These are phyloP conservation scores for Yamadazyma kanchanaburiensis DNA, from an alignment of 1,139 yeast genomes.

Conservation along the genomic window DNA sequence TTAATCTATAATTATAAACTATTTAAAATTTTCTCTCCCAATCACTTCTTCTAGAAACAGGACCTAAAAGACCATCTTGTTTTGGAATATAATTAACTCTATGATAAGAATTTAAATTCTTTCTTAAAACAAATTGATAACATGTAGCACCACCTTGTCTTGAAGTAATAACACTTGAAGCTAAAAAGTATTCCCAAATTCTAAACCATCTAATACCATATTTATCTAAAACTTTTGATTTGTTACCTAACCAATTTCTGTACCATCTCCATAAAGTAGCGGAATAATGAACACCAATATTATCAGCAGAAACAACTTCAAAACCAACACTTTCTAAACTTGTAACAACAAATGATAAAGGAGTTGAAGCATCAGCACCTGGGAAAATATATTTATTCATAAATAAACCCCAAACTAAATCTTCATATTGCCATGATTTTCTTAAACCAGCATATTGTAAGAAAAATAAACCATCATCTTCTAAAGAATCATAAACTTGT, in stretches of 20 bases:
- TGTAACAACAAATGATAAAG: constrained; percentile 77
- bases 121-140: constrained; percentile 87
- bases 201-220: constrained; percentile 90
- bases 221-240: constrained; percentile 70
- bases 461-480: constrained; percentile 86
- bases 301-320: constrained; percentile 81
- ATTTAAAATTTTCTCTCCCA: no score
- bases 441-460: constrained; percentile 90
- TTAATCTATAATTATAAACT: no score
- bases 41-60: constrained; percentile 47
- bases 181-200: constrained; percentile 90
- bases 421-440: constrained; percentile 94
- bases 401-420: constrained; percentile 89
- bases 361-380: constrained; percentile 96
- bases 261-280: constrained; percentile 95
- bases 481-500: constrained; percentile 83
- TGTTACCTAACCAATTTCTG: constrained; percentile 89
- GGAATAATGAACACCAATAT: constrained; percentile 90
- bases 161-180: constrained; percentile 75
- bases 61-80: constrained; percentile 74
- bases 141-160: constrained; percentile 95
- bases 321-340: constrained; percentile 82
- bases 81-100: constrained; percentile 77
- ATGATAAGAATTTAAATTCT: constrained; percentile 81
- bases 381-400: constrained; percentile 97